Conservation (phyloP, 208 protist species). For the Acanthamoeba divionensis region DNA sequence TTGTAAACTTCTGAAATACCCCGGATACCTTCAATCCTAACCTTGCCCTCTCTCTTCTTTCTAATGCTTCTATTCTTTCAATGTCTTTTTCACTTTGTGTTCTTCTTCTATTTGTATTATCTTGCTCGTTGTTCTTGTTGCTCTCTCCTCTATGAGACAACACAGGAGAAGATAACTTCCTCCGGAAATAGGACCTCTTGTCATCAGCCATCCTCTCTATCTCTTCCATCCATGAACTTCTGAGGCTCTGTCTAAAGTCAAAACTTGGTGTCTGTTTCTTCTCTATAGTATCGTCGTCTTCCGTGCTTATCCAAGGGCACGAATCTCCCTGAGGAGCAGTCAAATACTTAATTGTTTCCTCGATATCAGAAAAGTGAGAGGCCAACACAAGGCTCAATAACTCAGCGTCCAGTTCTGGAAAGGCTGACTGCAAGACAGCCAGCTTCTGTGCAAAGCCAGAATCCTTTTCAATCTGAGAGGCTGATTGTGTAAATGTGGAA, state of each 20-base stretch:
- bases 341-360: constrained; percentile 6
- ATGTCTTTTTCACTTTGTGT: too few species aligned
- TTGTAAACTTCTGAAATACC: too few species aligned
- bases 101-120: too few species aligned
- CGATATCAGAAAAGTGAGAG: neutral
- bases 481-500: too few species aligned
- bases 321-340: neutral
- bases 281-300: neutral
- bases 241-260: neutral
- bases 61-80: too few species aligned
- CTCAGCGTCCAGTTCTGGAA: neutral
- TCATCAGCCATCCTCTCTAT: neutral
- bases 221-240: neutral
- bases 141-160: too few species aligned
- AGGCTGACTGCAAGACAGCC: neutral
- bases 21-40: too few species aligned
- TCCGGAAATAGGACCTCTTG: neutral
- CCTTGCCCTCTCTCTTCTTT: too few species aligned
- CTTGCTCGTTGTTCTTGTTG: too few species aligned
- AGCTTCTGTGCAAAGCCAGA: neutral
- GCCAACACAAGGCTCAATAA: neutral
- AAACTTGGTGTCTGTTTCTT: neutral
- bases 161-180: too few species aligned
- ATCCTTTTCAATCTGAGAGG: too few species aligned
- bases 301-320: neutral